A percentile compares a stretch with the other conserved stretches of the same genome.
These are phyloP conservation scores for Juglanconis juglandina DNA, from an alignment of 2,329 filamentous ascomycete genomes.

Conservation along the genomic window DNA sequence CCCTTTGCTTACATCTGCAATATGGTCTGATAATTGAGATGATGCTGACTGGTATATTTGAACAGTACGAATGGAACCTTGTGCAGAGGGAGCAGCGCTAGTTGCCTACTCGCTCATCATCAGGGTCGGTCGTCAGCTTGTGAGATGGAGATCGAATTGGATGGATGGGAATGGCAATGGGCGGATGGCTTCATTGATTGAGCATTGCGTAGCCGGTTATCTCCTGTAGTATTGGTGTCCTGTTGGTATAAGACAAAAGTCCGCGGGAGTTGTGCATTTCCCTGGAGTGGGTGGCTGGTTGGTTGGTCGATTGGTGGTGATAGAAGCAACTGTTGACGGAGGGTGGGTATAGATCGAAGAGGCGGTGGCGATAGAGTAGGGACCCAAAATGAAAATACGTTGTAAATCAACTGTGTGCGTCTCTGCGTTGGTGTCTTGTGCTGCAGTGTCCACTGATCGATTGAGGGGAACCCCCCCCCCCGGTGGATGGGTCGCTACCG, in stretches of 20 bases:
- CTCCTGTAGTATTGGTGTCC: not conserved
- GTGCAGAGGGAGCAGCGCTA: constrained; percentile 53
- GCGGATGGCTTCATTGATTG: not conserved
- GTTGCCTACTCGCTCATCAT: not conserved
- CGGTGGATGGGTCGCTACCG: too few species aligned
- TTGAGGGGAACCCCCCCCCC: too few species aligned
- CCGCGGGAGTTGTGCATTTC: not conserved
- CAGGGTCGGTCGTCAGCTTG: not conserved
- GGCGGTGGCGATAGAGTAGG: not conserved
- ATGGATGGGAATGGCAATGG: not conserved
- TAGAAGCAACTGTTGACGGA: not conserved
- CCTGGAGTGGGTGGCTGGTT: not conserved
- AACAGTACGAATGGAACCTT: constrained; percentile 61
- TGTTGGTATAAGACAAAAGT: not conserved
- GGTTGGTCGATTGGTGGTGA: not conserved
- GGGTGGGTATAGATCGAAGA: not conserved
- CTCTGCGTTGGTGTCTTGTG: too few species aligned
- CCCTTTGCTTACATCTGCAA: not conserved
- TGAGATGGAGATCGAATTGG: not conserved
- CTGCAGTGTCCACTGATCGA: too few species aligned
- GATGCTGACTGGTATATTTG: not conserved
- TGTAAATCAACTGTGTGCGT: not conserved
- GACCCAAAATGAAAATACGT: not conserved
- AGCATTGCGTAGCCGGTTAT: not conserved
- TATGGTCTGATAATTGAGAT: not conserved